These are phyloP conservation scores for Suillus tomentosus DNA, from an alignment of 768 basidiomycete genomes.

Conservation along the genomic window DNA sequence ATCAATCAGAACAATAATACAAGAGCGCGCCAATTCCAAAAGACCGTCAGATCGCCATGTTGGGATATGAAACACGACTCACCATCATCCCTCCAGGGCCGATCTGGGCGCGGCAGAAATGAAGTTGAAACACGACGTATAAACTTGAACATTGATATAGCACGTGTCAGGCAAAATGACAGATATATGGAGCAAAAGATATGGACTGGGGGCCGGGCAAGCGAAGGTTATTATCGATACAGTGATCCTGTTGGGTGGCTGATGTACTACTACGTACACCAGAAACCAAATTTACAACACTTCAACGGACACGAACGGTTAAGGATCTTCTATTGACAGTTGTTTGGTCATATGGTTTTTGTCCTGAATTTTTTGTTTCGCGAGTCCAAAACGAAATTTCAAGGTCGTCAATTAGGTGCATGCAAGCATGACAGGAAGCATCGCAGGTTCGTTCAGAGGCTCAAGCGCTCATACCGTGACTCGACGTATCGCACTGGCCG, in stretches of 20 bases:
- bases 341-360: constrained; percentile 24
- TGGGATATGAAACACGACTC: constrained; percentile 32
- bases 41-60: constrained; percentile 9
- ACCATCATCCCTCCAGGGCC: constrained; percentile 81
- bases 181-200: constrained; percentile 1
- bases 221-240: constrained; percentile 4
- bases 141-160: constrained; percentile 57
- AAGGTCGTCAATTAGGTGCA: neutral
- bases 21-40: constrained; percentile 19
- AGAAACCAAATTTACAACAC: constrained; percentile 1
- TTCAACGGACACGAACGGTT: constrained; percentile 6
- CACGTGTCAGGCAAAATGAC: neutral
- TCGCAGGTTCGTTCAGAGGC: neutral
- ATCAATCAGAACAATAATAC: constrained; percentile 15
- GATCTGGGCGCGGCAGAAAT: constrained; percentile 68
- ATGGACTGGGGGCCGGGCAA: constrained; percentile 2
- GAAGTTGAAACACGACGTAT: constrained; percentile 72
- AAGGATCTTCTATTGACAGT: constrained; percentile 21
- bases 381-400: neutral
- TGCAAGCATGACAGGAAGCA: neutral
- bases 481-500: neutral
- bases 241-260: constrained; percentile 1
- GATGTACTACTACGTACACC: constrained; percentile 6
- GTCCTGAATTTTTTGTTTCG: neutral
- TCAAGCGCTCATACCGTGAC: neutral